Conservation (phyloP, 2,329 filamentous ascomycete genomes). For the Dryadomyces sulphureus region DNA sequence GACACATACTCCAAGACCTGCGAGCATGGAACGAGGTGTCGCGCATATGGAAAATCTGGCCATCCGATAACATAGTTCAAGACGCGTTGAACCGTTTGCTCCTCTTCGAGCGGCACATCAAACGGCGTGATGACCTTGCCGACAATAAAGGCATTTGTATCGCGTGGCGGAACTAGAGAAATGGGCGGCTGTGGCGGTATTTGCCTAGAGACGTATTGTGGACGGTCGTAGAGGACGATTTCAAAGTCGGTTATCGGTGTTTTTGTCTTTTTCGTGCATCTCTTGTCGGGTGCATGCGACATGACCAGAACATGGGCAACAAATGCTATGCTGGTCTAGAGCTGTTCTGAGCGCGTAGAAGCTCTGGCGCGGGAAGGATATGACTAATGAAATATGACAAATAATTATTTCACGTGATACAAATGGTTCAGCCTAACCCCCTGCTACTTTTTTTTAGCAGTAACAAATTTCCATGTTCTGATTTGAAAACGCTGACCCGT, state of each 20-base stretch:
- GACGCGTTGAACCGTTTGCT: conserved; percentile 20
- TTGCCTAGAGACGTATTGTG: conserved; percentile 28
- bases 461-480: not conserved
- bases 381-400: too few relatives aligned
- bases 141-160: conserved; percentile 42
- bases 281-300: not conserved
- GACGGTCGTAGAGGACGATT: conserved; percentile 17
- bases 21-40: conserved; percentile 28
- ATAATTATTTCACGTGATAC: too few relatives aligned
- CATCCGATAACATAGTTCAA: conserved; percentile 41
- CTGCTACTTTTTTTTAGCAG: too few relatives aligned
- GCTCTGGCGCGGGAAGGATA: too few relatives aligned
- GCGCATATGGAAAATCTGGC: conserved; percentile 32
- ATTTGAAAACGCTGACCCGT: not conserved
- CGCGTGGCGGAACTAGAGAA: conserved; percentile 31
- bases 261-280: not conserved
- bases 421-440: too few relatives aligned
- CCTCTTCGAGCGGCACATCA: conserved; percentile 2
- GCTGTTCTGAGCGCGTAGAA: too few relatives aligned
- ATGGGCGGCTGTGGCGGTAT: conserved; percentile 33
- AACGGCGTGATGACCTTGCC: conserved; percentile 33
- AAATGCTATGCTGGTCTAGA: too few relatives aligned
- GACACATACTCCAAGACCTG: conserved; percentile 44
- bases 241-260: conserved; percentile 12
- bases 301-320: too few relatives aligned